Base-by-base conservation (phyloP, 257 asterid genomes). In the Echium plantagineum region DNA sequence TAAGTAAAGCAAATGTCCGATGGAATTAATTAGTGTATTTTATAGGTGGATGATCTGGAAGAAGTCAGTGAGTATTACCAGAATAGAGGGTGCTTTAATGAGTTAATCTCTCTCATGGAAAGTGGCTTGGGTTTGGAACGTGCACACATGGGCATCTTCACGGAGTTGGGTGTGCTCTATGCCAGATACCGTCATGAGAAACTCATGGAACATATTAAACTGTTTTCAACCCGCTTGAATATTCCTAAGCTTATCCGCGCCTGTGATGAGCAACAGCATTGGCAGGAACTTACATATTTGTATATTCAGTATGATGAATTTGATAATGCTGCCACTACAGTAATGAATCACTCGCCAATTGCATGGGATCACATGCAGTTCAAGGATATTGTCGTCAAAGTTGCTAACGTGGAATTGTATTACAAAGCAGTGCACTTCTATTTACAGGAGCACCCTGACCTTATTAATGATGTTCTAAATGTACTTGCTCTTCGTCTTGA, bases 351-450 rank as follows among this genome's bases (percentile, higher is more conserved):
- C 74, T 93, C 99, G 10, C 97, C 99, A 53, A 97, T 89, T 80
- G 99, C 99, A 61, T 93, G 99, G 99, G 99, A 93, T 68, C 99
- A 89, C 73, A 84, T 93, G 99, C 99, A 93, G 75, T 89, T 93
- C 83, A 93, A 89, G 67, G 97, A 93, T 71, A 89, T 89, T 64
- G 75, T 81, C 63, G 97, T 83, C 72, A 93, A 93, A 86, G 99
- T 93, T 67, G 97, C 99, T 59, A 89, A 89, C 61, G 99, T 93
- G 71, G 99, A 93, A 80, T 78, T 93, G 16, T 93, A 93, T 75
- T 93, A 93, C 88, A 93, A 89, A 81, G 97, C 99, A n/a, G 99
- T 93, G 68, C 99, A 93, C 79, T 93, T 93, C 81, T 93, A 93
- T 79, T 76, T 93, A 73, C 86, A 93, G 83, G 99, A 93, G 76